Percentiles rank a stretch among this genome's conserved stretches.
These are phyloP conservation scores for Circinella minor DNA, from an alignment of 371 early-diverging fungal genomes.

Conservation along the genomic window DNA sequence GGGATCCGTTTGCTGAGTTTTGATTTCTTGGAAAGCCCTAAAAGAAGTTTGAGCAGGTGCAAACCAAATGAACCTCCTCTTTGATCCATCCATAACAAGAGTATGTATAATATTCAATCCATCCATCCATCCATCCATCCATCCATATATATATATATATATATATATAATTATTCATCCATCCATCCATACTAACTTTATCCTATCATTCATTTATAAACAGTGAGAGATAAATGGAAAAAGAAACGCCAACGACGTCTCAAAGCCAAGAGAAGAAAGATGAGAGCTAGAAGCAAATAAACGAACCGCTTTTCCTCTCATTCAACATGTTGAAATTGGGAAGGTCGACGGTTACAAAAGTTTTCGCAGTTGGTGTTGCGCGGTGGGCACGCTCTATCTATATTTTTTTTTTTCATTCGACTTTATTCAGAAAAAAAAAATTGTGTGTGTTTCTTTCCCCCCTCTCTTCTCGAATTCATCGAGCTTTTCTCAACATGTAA, in stretches of 20 bases:
- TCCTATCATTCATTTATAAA: too few relatives aligned
- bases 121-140: constrained; percentile 23
- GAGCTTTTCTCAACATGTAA: constrained; percentile 9
- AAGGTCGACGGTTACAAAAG: constrained; percentile 12
- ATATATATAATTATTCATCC: not conserved
- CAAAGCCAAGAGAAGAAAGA: constrained; percentile 48
- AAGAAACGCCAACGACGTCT: constrained; percentile 41
- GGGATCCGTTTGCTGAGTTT: too few relatives aligned
- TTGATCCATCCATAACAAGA: too few relatives aligned
- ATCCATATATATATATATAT: not conserved
- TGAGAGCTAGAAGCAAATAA: constrained; percentile 45
- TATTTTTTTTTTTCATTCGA: not conserved
- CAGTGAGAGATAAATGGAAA: constrained; percentile 26
- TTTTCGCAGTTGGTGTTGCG: not conserved
- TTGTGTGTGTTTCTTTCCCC: not conserved
- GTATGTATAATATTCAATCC: not conserved
- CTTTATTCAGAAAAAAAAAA: not conserved
- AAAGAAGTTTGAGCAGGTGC: too few relatives aligned
- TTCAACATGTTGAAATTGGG: constrained; percentile 12
- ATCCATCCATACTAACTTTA: constrained; percentile 14
- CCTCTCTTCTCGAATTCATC: not conserved
- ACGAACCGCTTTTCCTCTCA: constrained; percentile 8
- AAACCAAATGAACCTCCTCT: too few relatives aligned
- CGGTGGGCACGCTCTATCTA: not conserved
- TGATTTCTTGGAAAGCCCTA: too few relatives aligned